Conservation (phyloP, 2,329 filamentous ascomycete genomes). For the Exserohilum rostratum region DNA sequence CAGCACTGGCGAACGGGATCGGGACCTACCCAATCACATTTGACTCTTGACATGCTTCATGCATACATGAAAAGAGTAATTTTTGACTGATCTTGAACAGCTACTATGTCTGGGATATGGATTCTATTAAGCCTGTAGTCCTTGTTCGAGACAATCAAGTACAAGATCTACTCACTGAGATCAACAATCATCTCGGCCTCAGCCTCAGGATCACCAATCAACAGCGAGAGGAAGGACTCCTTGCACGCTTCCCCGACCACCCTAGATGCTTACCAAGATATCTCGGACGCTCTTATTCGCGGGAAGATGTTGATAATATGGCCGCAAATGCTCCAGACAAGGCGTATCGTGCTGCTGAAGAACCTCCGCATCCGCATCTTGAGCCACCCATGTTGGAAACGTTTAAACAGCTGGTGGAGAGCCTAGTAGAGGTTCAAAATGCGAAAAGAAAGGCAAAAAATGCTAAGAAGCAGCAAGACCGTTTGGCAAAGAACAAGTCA, state of each 20-base stretch:
- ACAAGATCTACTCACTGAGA: slow-evolving; percentile 64
- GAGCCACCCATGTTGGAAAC: slow-evolving; percentile 50
- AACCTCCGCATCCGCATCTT: slow-evolving; percentile 30
- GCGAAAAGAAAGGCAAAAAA: slow-evolving; percentile 56
- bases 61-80: not conserved
- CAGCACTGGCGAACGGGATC: too few species aligned
- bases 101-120: slow-evolving; percentile 67
- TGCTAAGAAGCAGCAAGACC: slow-evolving; percentile 58
- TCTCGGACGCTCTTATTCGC: slow-evolving; percentile 63
- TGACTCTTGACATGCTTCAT: not conserved
- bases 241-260: slow-evolving; percentile 65
- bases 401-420: slow-evolving; percentile 63
- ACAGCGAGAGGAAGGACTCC: slow-evolving; percentile 61
- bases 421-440: slow-evolving; percentile 58
- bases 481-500: slow-evolving; percentile 57
- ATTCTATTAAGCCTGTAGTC: slow-evolving; percentile 61
- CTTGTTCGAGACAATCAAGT: slow-evolving; percentile 73
- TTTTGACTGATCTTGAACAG: slow-evolving; percentile 50
- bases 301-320: slow-evolving; percentile 53
- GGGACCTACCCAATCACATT: slow-evolving; percentile 21
- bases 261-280: slow-evolving; percentile 70
- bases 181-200: slow-evolving; percentile 64
- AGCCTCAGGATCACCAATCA: slow-evolving; percentile 64
- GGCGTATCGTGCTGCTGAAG: slow-evolving; percentile 20
- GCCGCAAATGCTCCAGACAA: slow-evolving; percentile 23